Conservation (phyloP, 257 asterid genomes). For the Solanum arcanum region DNA sequence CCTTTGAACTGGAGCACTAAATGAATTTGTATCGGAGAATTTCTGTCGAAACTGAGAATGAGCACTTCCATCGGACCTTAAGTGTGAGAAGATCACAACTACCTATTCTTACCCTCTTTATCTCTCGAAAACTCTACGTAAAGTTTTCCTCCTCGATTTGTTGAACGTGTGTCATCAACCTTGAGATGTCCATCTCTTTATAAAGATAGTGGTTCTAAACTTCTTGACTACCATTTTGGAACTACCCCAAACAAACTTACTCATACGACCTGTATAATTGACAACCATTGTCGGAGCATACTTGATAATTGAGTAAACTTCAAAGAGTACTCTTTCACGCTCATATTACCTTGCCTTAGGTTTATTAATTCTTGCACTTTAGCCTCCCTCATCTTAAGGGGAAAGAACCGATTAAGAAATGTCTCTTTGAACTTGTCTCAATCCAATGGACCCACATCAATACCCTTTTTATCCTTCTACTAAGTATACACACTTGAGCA, state of each 20-base stretch:
- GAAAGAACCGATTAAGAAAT: background rate
- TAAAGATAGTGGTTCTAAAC: background rate
- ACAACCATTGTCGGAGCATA: background rate
- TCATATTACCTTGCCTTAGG: background rate
- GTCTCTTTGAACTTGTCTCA: background rate
- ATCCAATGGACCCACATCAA: background rate
- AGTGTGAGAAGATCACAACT: background rate
- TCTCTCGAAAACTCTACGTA: background rate
- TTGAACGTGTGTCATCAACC: background rate
- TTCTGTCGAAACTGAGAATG: background rate
- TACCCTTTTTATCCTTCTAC: background rate
- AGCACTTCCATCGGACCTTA: background rate
- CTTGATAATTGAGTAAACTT: too few relatives aligned
- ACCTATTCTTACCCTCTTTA: background rate
- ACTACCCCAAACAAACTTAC: background rate
- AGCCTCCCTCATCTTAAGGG: background rate
- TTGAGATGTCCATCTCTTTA: background rate
- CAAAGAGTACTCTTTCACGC: background rate
- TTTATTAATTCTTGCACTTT: background rate
- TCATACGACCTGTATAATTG: background rate
- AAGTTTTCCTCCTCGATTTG: background rate
- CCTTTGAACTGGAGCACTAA: background rate
- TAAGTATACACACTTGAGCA: background rate
- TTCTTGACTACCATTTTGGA: background rate
- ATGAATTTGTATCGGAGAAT: background rate